Evolutionary conservation across 2,329 filamentous ascomycete genomes (phyloP).

Genomic region (Fusarium musae): DNA sequence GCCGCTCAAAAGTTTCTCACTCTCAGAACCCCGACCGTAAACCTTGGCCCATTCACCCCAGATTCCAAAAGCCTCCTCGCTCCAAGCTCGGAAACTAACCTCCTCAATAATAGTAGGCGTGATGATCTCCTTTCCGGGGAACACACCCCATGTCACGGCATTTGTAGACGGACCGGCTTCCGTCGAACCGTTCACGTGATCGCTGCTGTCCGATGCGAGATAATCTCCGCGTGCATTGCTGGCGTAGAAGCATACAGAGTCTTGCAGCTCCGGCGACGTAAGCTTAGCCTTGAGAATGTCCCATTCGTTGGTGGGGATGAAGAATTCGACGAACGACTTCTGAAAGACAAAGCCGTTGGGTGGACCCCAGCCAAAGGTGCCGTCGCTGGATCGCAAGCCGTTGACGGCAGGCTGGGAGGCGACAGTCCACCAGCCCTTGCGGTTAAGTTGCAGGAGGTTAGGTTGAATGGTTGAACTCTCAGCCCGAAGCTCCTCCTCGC

Average conservation of each 20-base stretch:
- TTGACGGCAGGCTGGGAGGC: conserved; percentile 96
- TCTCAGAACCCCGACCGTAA: conserved; percentile 79
- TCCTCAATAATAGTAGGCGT: conserved; percentile 97
- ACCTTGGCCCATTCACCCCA: conserved; percentile 94
- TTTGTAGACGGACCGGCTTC: conserved; percentile 72
- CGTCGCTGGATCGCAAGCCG: conserved; percentile 79
- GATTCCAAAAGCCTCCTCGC: conserved; percentile 94
- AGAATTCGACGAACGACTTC: conserved; percentile 98
- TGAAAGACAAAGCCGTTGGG: conserved; percentile 95
- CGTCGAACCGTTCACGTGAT: conserved; percentile 44
- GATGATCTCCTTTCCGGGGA: conserved; percentile 94
- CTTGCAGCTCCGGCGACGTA: conserved; percentile 64
- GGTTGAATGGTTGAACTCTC: conserved; percentile 86
- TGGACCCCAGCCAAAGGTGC: conserved; percentile 93
- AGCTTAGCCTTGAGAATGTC: conserved; percentile 72
- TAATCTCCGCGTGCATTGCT: conserved; percentile 83
- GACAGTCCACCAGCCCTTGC: conserved; percentile 92
- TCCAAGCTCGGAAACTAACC: conserved; percentile 92
- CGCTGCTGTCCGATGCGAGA: conserved; percentile 70
- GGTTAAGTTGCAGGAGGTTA: conserved; percentile 80
- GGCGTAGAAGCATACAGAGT: conserved; percentile 87
- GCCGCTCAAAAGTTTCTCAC: conserved; percentile 75
- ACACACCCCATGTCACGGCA: conserved; percentile 96
- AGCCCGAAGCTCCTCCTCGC: conserved; percentile 84
- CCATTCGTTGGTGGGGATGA: conserved; percentile 82